Evolutionary conservation across 768 basidiomycete genomes (phyloP), one percentile per base, ranked within the genome.

Genomic region (Suillus spraguei): DNA sequence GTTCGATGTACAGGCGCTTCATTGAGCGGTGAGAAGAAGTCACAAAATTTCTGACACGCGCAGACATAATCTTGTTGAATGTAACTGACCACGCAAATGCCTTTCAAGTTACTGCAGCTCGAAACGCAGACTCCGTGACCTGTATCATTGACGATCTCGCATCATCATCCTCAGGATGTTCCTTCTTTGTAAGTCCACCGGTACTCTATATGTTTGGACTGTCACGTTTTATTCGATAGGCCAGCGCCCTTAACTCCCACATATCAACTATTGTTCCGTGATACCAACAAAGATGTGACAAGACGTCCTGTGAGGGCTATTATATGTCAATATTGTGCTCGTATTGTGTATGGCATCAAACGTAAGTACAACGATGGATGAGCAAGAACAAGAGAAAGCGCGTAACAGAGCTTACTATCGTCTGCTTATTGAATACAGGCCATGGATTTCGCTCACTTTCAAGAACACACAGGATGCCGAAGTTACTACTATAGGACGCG

Each of bases 381-480:
- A 13, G 24, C 6, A 22, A 24, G 24, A 49, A 22, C 24, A 24
- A 49, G 14, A 3, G 7, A 14, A 47, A 46, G 13, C n/a, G n/a
- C n/a, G n/a, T n/a, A n/a, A n/a, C n/a, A n/a, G 28, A 14, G 14
- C 13, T 24, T 50, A 39, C 24, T 63, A 50, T 11, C 22, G 20
- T 28, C n/a, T 58, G 28, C 56, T 67, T 24, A 65, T 46, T 44
- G 24, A 33, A 64, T 16, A 20, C 68, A 85, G 85, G 83, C 20
- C 80, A 84, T 69, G 89, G 83, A 4, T 92, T 71, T 73, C 76
- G 52, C 68, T 88, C 38, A 68, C 71, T 16, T 69, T 87, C 66
- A 66, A 71, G 24, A 79, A 80, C 67, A 39, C 77, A 22, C 53
- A 69, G 28, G 71, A 70, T 22, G 76, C 78, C 47, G 66, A 77